Conservation (phyloP, 352 stramenopile genomes). For the Globisporangium lucens region DNA sequence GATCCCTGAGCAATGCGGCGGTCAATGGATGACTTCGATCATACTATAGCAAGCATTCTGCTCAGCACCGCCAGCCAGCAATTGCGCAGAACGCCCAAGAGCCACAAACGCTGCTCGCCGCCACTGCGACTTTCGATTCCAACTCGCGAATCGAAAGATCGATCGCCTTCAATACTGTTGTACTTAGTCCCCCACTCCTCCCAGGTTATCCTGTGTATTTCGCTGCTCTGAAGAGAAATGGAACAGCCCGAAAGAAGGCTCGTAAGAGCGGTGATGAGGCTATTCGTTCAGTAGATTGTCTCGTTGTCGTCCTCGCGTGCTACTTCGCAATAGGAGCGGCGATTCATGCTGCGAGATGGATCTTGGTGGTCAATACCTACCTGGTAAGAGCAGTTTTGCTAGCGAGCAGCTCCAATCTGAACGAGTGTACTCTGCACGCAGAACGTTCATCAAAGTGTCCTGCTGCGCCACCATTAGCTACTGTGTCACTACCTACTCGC, state of each 20-base stretch:
- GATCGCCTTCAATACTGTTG: not conserved
- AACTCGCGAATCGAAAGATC: not conserved
- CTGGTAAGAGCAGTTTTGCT: not conserved
- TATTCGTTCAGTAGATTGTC: not conserved
- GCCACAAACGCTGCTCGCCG: not conserved
- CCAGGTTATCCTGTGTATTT: not conserved
- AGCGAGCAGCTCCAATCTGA: not conserved
- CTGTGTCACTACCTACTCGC: not conserved
- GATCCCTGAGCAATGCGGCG: not conserved
- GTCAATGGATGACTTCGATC: not conserved
- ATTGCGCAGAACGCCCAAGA: not conserved
- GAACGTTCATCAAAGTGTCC: not conserved
- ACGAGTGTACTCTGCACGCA: not conserved
- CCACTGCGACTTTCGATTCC: not conserved
- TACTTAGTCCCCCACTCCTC: not conserved
- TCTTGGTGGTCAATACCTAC: not conserved
- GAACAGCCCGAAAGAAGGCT: not conserved
- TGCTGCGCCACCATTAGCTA: not conserved
- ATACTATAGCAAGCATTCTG: not conserved
- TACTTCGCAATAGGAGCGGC: not conserved
- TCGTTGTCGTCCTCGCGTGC: not conserved
- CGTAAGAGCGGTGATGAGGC: not conserved
- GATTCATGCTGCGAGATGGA: not conserved
- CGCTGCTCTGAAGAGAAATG: not conserved
- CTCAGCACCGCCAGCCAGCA: not conserved